Evolutionary conservation across 2,329 filamentous ascomycete species (phyloP).

Genomic region (Calonectria pauciramosa): DNA sequence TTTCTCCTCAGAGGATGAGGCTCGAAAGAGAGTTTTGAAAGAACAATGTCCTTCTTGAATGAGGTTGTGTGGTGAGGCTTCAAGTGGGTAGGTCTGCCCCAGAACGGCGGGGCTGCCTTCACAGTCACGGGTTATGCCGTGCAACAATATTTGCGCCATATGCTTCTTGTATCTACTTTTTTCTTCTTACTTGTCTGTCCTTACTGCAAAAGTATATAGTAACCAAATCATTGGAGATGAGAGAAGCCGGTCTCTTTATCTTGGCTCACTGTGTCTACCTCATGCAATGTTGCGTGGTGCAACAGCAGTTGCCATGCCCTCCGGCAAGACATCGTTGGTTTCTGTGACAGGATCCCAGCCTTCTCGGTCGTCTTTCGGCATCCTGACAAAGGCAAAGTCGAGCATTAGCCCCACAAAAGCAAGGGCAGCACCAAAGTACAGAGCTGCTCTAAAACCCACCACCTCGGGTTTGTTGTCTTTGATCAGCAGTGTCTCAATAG

Average conservation of each 20-base stretch:
- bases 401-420: neutral
- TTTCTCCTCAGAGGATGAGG: neutral
- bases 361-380: neutral
- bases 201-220: neutral
- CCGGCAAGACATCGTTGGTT: neutral
- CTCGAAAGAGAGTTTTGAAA: neutral
- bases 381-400: neutral
- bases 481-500: slow-evolving; percentile 44
- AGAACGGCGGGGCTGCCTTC: neutral
- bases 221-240: neutral
- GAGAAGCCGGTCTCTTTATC: too few relatives aligned
- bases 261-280: too few relatives aligned
- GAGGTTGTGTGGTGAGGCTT: neutral
- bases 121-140: neutral
- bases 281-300: neutral
- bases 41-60: neutral
- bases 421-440: neutral
- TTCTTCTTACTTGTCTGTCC: neutral
- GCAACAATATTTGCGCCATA: neutral
- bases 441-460: neutral
- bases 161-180: neutral
- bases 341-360: neutral
- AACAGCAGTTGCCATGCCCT: neutral
- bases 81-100: too few relatives aligned
- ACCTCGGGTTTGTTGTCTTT: neutral